These are phyloP conservation scores for Lecanicillium sp. DNA, from an alignment of 2,329 filamentous ascomycete species.

Conservation along the genomic window DNA sequence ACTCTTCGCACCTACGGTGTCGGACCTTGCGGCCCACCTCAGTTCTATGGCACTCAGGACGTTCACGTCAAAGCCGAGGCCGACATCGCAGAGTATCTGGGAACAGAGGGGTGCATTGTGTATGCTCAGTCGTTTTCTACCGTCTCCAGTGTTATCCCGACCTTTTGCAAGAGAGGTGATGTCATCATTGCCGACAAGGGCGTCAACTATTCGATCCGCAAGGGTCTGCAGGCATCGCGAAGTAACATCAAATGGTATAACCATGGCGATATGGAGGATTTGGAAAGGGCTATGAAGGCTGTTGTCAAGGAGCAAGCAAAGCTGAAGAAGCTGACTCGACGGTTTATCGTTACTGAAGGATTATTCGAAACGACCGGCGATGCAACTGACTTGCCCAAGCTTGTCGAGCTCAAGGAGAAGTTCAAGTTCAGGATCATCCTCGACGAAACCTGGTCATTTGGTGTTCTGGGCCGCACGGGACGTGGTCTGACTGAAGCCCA, in stretches of 20 bases:
- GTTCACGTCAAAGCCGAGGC: constrained; percentile 96
- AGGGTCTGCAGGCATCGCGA: constrained; percentile 86
- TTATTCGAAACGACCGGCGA: constrained; percentile 90
- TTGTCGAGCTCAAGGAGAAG: constrained; percentile 88
- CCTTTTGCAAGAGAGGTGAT: constrained; percentile 94
- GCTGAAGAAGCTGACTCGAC: constrained; percentile 79
- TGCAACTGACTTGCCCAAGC: constrained; percentile 73
- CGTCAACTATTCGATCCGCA: constrained; percentile 89
- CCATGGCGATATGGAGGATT: constrained; percentile 91
- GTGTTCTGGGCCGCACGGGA: constrained; percentile 84
- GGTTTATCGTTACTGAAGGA: constrained; percentile 95
- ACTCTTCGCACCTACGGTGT: constrained; percentile 94
- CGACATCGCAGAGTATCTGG: constrained; percentile 85
- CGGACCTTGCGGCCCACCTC: constrained; percentile 90
- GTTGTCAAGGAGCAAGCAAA: constrained; percentile 80
- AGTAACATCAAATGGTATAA: constrained; percentile 92
- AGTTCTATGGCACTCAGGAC: constrained; percentile 97
- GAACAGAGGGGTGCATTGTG: constrained; percentile 83
- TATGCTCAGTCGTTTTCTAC: constrained; percentile 96
- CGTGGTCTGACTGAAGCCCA: constrained; percentile 92
- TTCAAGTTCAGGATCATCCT: constrained; percentile 98
- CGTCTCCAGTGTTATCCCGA: constrained; percentile 92
- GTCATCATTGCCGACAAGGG: constrained; percentile 94
- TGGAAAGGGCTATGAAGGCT: constrained; percentile 78
- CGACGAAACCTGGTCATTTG: constrained; percentile 97